These are phyloP conservation scores for Daldinia eschscholtzii DNA, from an alignment of 2,329 filamentous ascomycete species.

Conservation along the genomic window DNA sequence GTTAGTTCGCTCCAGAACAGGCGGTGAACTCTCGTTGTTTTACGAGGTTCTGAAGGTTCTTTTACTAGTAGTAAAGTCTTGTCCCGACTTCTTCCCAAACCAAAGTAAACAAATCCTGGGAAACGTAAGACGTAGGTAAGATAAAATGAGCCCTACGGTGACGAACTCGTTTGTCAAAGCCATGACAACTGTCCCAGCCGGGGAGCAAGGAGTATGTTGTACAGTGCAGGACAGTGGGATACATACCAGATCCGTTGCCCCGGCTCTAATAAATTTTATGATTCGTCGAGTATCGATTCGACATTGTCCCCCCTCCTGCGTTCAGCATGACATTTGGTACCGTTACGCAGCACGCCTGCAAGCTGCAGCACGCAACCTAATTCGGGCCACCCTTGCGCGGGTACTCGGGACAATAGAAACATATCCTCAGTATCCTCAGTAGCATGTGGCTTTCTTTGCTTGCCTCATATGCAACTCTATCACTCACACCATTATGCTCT, in stretches of 20 bases:
- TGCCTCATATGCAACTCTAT: slow-evolving; percentile 42
- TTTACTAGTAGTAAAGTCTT: slow-evolving; percentile 2
- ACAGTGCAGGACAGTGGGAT: slow-evolving; percentile 30
- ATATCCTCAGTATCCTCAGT: slow-evolving; percentile 31
- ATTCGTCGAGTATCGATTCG: slow-evolving; percentile 35
- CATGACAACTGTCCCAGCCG: slow-evolving; percentile 12
- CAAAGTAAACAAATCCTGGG: slow-evolving; percentile 10
- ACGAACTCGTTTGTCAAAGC: slow-evolving; percentile 19
- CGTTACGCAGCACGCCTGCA: slow-evolving; percentile 39
- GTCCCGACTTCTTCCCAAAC: slow-evolving; percentile 24
- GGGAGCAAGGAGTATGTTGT: slow-evolving; percentile 9
- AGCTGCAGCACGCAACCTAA: slow-evolving; percentile 36
- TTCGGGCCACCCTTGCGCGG: slow-evolving; percentile 36
- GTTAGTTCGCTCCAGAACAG: slow-evolving; percentile 23
- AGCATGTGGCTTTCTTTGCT: slow-evolving; percentile 36
- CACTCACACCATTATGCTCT: slow-evolving; percentile 37
- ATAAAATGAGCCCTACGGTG: slow-evolving; percentile 14
- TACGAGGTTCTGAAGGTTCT: slow-evolving; percentile 25
- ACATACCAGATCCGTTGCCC: slow-evolving; percentile 36
- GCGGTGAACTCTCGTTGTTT: slow-evolving; percentile 39
- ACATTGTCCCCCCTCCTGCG: slow-evolving; percentile 32
- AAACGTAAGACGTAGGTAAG: slow-evolving; percentile 15
- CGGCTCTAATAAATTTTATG: slow-evolving; percentile 23
- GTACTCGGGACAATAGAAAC: slow-evolving; percentile 42
- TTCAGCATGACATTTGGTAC: slow-evolving; percentile 43